Base-by-base conservation (phyloP, 805 yeast genomes). In the Metschnikowia borealis region DNA sequence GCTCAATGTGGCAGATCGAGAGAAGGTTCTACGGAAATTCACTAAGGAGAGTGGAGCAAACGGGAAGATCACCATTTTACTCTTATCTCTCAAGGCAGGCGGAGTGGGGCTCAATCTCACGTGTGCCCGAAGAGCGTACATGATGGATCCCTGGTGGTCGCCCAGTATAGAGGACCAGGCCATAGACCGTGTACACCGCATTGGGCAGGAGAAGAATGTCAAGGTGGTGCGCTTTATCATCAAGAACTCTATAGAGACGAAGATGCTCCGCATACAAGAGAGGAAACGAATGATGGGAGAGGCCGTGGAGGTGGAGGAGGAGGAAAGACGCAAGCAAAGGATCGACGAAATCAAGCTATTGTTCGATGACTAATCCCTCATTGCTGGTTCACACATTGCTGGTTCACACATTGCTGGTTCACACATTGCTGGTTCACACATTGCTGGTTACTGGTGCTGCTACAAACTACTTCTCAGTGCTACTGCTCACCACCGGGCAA, bases 121-220 rank as follows among this genome's bases (percentile, higher is more conserved):
- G 0, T 81, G 84, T 46, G 96, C 97, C 0, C 85, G 88, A 0
- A 77, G 80, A 34, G 97, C 95, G 2, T 89, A 83, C 58, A 77
- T 91, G 80, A 85, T 92, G 89, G 97, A 91, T 61, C 97, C 97
- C 0, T 91, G 96, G 94, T 91, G 97, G 97, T 87, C 94, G 31
- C 95, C 89, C 42, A 88, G 96, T 44, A 82, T 85, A 48, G 96
- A 89, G 60, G 89, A 87, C 46, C 97, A 89, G 65, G 96, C 96
- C 0, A 87, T 90, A 52, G 96, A 90, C 67, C 67, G 98, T 59
- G 79, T 92, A 15, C 97, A 91, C 62, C 78, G 98, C 57, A 87
- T 92, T 62, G 97, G 98, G 0, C 98, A 91, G 63, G 71, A 71
- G 10, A 79, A 75, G 23, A 77, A 76, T 38, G 97, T 92, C 13